Evolutionary conservation across 371 early-diverging fungal species (phyloP).

Genomic region (Coemansia sp.): DNA sequence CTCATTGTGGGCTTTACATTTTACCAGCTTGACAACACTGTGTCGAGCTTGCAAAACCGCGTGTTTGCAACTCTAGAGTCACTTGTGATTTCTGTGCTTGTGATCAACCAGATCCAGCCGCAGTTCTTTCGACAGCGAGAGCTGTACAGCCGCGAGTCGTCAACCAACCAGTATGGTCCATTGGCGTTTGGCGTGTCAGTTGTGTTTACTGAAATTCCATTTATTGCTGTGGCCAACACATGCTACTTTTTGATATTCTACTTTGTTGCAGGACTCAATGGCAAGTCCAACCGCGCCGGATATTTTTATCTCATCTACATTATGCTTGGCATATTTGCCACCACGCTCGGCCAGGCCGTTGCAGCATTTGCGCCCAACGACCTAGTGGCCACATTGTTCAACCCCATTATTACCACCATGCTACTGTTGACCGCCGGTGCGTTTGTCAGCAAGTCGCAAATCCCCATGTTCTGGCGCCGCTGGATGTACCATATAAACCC

Average conservation of each 20-base stretch:
- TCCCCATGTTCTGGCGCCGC: constrained; percentile 72
- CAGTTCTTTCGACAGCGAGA: constrained; percentile 69
- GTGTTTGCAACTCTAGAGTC: constrained; percentile 74
- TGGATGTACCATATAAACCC: constrained; percentile 84
- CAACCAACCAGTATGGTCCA: constrained; percentile 72
- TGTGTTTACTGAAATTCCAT: constrained; percentile 53
- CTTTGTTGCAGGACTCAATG: constrained; percentile 67
- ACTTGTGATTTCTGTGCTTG: constrained; percentile 61
- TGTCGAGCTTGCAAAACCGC: constrained; percentile 67
- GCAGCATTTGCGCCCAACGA: constrained; percentile 64
- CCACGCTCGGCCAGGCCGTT: constrained; percentile 74
- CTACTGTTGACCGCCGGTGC: constrained; percentile 73
- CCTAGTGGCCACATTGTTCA: constrained; percentile 63
- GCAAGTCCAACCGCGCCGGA: constrained; percentile 55
- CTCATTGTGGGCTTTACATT: constrained; percentile 72
- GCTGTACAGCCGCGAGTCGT: constrained; percentile 70
- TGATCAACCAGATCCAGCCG: constrained; percentile 72
- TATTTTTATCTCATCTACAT: constrained; percentile 67
- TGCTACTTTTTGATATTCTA: constrained; percentile 67
- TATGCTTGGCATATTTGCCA: constrained; percentile 65
- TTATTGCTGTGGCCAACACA: constrained; percentile 63
- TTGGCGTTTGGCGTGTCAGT: constrained; percentile 68
- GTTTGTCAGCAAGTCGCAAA: constrained; percentile 61
- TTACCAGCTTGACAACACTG: constrained; percentile 59
- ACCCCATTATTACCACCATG: constrained; percentile 70